phyloP scores from a whole-genome alignment of 208 protist species.

The Leptomonas pyrrhocoris region DNA sequence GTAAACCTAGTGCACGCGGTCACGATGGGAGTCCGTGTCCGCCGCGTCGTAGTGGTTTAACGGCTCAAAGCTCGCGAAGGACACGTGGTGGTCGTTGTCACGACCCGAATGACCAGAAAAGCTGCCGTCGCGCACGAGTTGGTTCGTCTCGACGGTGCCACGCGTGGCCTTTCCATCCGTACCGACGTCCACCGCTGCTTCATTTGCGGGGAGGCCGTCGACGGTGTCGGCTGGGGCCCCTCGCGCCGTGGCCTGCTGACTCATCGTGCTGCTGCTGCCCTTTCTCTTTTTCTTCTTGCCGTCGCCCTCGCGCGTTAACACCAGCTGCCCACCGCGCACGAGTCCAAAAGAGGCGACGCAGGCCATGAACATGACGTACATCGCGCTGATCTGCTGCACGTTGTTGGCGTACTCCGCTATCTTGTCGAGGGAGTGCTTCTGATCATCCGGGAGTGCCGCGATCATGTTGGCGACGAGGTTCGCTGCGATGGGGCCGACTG shows the following conservation, averaged over 20 bases:
- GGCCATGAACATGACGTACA: conserved; percentile 86
- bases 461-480: conserved; percentile 55
- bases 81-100: conserved; percentile 6
- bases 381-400: conserved; percentile 69
- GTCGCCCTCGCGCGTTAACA: conserved; percentile 38
- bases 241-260: neutral
- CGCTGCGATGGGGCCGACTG: conserved; percentile 68
- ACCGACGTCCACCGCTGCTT: neutral
- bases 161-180: neutral
- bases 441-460: conserved; percentile 30
- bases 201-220: neutral
- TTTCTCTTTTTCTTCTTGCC: conserved; percentile 4
- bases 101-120: neutral
- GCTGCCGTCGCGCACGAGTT: neutral
- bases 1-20: neutral
- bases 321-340: conserved; percentile 50
- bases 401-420: conserved; percentile 65
- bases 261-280: neutral
- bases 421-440: conserved; percentile 22
- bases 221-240: too few species aligned
- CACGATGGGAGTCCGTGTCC: neutral
- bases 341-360: conserved; percentile 65
- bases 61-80: conserved; percentile 15
- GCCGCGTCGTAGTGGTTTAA: neutral
- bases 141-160: neutral